Evolutionary conservation across 441 rosid genomes (phyloP).

Genomic region (Lepidium campestre): DNA sequence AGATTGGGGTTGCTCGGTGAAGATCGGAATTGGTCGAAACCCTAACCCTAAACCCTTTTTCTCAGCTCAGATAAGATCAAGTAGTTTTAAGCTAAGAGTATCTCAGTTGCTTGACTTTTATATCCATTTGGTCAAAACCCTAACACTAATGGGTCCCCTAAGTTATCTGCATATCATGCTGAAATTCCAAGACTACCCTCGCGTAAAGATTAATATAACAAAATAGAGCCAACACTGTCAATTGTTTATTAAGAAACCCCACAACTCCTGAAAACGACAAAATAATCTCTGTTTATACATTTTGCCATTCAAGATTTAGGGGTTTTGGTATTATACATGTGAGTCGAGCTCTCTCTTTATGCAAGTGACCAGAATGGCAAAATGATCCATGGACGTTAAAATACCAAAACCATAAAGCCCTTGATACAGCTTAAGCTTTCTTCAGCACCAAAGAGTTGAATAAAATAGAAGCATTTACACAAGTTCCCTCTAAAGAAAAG

Average conservation of each 20-base stretch:
- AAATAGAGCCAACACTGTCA: neutral
- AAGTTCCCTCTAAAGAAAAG: neutral
- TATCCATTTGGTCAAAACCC: neutral
- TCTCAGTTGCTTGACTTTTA: neutral
- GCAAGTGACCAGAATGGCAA: neutral
- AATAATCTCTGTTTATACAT: neutral
- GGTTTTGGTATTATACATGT: too few relatives aligned
- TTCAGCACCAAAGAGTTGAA: slow-evolving; percentile 1
- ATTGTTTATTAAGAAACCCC: neutral
- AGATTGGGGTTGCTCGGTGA: slow-evolving; percentile 30
- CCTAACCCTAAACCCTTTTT: neutral
- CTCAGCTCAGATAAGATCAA: slow-evolving; percentile 76
- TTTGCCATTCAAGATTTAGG: too few relatives aligned
- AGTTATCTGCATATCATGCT: neutral
- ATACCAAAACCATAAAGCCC: neutral
- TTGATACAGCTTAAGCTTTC: neutral
- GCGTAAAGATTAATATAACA: neutral
- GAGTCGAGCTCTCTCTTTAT: too few relatives aligned
- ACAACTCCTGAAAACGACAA: neutral
- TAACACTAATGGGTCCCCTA: neutral
- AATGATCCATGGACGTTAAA: neutral
- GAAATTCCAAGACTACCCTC: slow-evolving; percentile 13
- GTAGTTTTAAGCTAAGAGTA: slow-evolving; percentile 1
- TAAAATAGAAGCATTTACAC: slow-evolving; percentile 11
- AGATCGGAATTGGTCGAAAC: neutral